Evolutionary conservation across 768 basidiomycete species (phyloP).

Genomic region (Hypsizygus marmoreus): DNA sequence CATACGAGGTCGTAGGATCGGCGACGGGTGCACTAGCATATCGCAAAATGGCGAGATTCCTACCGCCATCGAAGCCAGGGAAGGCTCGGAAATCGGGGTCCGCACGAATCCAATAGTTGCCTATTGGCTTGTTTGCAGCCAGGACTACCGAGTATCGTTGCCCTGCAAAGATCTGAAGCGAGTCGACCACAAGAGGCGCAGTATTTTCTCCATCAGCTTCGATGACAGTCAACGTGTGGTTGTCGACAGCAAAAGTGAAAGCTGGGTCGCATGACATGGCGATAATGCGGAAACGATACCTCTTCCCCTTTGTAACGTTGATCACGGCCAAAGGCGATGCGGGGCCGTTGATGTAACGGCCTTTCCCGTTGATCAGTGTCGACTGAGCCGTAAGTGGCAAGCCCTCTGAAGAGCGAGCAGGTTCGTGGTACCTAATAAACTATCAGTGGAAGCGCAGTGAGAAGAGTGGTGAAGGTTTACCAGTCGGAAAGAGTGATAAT

Average conservation of each 20-base stretch:
- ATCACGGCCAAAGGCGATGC: constrained; percentile 37
- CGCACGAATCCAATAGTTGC: constrained; percentile 42
- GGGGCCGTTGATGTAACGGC: constrained; percentile 42
- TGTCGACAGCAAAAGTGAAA: constrained; percentile 29
- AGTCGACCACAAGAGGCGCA: constrained; percentile 37
- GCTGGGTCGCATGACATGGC: constrained; percentile 36
- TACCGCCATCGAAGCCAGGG: not conserved
- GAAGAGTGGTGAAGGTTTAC: constrained; percentile 7
- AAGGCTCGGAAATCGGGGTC: constrained; percentile 14
- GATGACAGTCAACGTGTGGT: constrained; percentile 30
- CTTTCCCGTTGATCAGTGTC: constrained; percentile 39
- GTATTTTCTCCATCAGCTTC: constrained; percentile 38
- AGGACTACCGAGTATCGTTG: constrained; percentile 47
- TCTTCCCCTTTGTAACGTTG: constrained; percentile 33
- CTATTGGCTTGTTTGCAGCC: constrained; percentile 36
- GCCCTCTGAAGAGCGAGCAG: constrained; percentile 7
- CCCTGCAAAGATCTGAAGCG: constrained; percentile 36
- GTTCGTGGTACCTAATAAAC: constrained; percentile 16
- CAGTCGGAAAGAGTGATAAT: constrained; percentile 38
- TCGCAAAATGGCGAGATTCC: constrained; percentile 33
- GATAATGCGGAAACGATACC: constrained; percentile 51
- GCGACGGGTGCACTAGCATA: constrained; percentile 33
- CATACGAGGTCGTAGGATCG: constrained; percentile 33
- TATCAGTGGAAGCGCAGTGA: not conserved
- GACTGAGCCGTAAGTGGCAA: constrained; percentile 8